These are phyloP conservation scores for Pseudophaeomoniella oleicola DNA, from an alignment of 2,329 filamentous ascomycete species.

Conservation along the genomic window DNA sequence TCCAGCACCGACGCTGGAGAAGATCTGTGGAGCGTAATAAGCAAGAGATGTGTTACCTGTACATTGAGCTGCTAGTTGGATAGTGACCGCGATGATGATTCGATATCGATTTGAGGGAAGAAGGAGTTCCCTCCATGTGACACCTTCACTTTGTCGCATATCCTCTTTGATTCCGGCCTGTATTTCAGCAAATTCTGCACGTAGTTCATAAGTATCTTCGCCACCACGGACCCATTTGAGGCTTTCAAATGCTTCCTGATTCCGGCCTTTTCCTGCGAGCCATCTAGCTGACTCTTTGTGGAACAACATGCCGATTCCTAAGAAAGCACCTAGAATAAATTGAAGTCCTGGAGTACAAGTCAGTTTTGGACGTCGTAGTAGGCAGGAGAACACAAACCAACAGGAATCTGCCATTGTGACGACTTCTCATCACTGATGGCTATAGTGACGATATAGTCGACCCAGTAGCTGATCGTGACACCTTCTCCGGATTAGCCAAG, in stretches of 20 bases:
- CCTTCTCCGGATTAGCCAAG: too few relatives aligned
- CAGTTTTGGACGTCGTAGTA: too few relatives aligned
- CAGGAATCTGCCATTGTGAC: constrained; percentile 35
- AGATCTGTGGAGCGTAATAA: constrained; percentile 39
- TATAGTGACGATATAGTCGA: constrained; percentile 32
- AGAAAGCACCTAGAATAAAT: constrained; percentile 31
- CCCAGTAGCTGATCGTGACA: constrained; percentile 26
- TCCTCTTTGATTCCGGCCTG: constrained; percentile 34
- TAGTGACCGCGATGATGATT: constrained; percentile 33
- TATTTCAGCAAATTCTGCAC: constrained; percentile 21
- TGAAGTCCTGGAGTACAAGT: too few relatives aligned
- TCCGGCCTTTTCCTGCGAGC: constrained; percentile 30
- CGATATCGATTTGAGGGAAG: constrained; percentile 33
- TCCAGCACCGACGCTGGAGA: constrained; percentile 34
- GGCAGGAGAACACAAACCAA: too few relatives aligned
- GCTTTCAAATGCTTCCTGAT: constrained; percentile 31
- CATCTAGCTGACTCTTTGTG: constrained; percentile 34
- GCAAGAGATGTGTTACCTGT: constrained; percentile 37
- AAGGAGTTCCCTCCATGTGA: constrained; percentile 32
- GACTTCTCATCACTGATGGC: constrained; percentile 21
- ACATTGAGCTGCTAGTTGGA: constrained; percentile 34
- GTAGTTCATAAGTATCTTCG: constrained; percentile 19
- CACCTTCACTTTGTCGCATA: constrained; percentile 25
- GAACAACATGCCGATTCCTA: constrained; percentile 34
- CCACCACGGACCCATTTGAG: constrained; percentile 39